These are phyloP conservation scores for Botryotinia narcissicola DNA, from an alignment of 2,329 filamentous ascomycete genomes.

Conservation along the genomic window DNA sequence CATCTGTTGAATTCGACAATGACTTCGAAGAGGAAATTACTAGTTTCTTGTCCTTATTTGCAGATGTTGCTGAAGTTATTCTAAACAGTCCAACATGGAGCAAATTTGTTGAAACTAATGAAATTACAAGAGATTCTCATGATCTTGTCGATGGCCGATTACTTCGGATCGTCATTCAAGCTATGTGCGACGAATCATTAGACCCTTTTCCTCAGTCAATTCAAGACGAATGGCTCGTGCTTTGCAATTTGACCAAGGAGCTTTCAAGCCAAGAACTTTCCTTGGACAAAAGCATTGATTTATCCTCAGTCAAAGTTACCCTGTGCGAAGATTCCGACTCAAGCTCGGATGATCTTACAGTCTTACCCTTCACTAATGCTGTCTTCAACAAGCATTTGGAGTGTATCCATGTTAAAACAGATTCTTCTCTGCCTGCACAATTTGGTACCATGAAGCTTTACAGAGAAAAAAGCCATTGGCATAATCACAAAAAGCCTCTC, in stretches of 20 bases:
- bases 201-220: constrained; percentile 25
- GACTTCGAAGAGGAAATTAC: constrained; percentile 39
- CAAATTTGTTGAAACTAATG: constrained; percentile 29
- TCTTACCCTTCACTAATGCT: constrained; percentile 49
- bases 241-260: constrained; percentile 35
- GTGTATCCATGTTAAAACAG: constrained; percentile 42
- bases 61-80: constrained; percentile 34
- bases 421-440: constrained; percentile 31
- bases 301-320: constrained; percentile 24
- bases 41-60: constrained; percentile 43
- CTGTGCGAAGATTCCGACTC: constrained; percentile 23
- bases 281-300: constrained; percentile 32
- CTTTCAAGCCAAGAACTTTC: constrained; percentile 37
- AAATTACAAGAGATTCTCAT: constrained; percentile 45
- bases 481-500: constrained; percentile 54
- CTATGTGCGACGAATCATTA: constrained; percentile 30
- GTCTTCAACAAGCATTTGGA: constrained; percentile 48
- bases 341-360: constrained; percentile 29
- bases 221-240: constrained; percentile 32
- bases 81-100: constrained; percentile 39
- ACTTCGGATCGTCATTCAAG: constrained; percentile 35
- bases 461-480: constrained; percentile 58
- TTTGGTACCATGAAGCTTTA: constrained; percentile 42
- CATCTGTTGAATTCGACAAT: constrained; percentile 38
- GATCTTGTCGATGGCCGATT: constrained; percentile 57